Percentiles rank a stretch among this genome's conserved stretches.
Conservation (phyloP, 345 rosid genomes). For the Pelargonium nanum region DNA sequence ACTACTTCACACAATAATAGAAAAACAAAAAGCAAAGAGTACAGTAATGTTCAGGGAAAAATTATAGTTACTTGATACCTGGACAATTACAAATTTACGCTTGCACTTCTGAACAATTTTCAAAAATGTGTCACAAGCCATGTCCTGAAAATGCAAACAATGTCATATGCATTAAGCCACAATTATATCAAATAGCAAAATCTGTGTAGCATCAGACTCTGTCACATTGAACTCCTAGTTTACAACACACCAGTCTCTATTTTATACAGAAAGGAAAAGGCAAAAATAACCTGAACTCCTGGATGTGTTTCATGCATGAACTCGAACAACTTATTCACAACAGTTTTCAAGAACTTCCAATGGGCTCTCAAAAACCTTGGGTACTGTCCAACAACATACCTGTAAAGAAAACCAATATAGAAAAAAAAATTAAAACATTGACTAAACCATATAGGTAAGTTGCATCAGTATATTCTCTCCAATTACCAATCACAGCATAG, state of each 20-base stretch:
- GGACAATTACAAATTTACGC: slow-evolving; percentile 85
- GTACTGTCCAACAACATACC: slow-evolving; percentile 99
- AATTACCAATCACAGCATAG: too few relatives aligned
- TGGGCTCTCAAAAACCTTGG: slow-evolving; percentile 98
- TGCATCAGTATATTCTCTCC: not conserved
- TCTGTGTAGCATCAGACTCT: too few relatives aligned
- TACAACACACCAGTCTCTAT: not conserved
- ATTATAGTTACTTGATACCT: slow-evolving; percentile 29
- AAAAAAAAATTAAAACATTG: not conserved
- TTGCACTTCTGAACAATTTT: slow-evolving; percentile 99
- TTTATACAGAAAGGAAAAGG: not conserved
- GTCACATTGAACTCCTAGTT: too few relatives aligned
- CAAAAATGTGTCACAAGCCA: slow-evolving; percentile 99
- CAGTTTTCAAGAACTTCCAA: slow-evolving; percentile 98
- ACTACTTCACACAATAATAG: not conserved
- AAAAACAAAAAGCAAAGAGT: not conserved
- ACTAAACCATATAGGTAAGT: not conserved
- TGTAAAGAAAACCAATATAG: slow-evolving; percentile 21
- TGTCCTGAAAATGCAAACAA: slow-evolving; percentile 46
- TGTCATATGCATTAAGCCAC: not conserved
- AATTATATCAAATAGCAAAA: too few relatives aligned
- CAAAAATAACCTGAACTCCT: slow-evolving; percentile 78
- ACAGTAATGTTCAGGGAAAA: not conserved
- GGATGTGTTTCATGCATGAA: slow-evolving; percentile 99
- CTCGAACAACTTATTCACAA: slow-evolving; percentile 95